A percentile compares a stretch with the other conserved stretches of the same genome.
Conservation (phyloP, 2,329 filamentous ascomycete genomes). For the Xylaria sp. region DNA sequence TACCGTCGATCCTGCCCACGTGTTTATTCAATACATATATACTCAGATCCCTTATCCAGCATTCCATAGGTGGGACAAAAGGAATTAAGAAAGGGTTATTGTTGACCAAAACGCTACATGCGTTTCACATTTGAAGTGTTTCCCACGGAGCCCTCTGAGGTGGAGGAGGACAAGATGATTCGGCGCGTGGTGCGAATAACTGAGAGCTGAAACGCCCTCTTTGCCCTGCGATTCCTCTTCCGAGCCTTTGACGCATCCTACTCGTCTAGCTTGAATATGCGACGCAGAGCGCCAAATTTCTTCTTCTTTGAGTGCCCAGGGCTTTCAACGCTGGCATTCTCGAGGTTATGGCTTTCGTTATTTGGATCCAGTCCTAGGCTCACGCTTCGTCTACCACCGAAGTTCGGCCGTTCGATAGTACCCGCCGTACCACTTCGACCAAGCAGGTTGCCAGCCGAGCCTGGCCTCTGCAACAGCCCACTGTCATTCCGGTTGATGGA, state of each 20-base stretch:
- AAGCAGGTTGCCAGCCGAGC: constrained; percentile 46
- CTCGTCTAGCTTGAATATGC: constrained; percentile 66
- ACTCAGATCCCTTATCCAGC: constrained; percentile 5
- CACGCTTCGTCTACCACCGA: constrained; percentile 42
- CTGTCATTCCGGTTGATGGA: constrained; percentile 53
- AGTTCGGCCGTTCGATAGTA: constrained; percentile 33
- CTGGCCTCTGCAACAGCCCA: constrained; percentile 59
- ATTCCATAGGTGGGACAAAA: background rate
- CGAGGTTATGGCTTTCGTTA: constrained; percentile 21
- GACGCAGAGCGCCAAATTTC: constrained; percentile 66
- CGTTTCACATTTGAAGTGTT: background rate
- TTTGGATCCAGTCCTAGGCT: constrained; percentile 47
- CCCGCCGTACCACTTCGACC: constrained; percentile 30
- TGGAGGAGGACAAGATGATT: background rate
- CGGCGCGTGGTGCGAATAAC: background rate
- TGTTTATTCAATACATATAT: constrained; percentile 24
- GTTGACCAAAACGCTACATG: background rate
- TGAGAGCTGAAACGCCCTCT: constrained; percentile 25
- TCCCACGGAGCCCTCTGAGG: background rate
- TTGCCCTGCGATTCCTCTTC: constrained; percentile 38
- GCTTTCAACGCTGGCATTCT: constrained; percentile 43
- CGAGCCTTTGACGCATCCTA: constrained; percentile 48
- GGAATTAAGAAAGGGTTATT: background rate
- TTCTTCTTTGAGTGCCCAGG: constrained; percentile 57
- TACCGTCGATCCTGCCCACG: background rate